Base-by-base conservation (phyloP, 495 filamentous ascomycete species). In the Hamigera avellanea region DNA sequence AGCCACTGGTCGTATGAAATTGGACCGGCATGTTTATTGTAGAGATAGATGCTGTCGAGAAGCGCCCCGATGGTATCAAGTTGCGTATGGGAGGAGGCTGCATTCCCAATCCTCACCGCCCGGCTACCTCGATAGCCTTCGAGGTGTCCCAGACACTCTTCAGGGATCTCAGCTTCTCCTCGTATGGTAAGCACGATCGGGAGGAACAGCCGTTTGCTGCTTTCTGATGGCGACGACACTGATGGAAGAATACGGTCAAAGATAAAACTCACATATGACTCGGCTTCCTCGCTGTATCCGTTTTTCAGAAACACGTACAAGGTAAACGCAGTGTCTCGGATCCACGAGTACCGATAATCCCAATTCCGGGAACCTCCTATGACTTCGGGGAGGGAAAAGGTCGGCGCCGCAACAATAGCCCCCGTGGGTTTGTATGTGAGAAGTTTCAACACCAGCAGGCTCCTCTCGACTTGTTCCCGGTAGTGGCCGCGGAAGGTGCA, bases 181-280 rank as follows among this genome's bases (percentile, higher is more conserved):
- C 71, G 65, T 43, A 85, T 83, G 10, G 76, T 81, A 43, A 83
- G 83, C 80, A 85, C 83, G 47, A 85, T 81, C n/a, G 80, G 80
- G 3, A 85, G 56, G n/a, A 73, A 58, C 0, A 54, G 57, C 7
- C 49, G 43, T 15, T 53, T 52, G 33, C 54, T 38, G 69, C 57
- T 42, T 66, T 47, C 26, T 67, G 59, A 44, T 38, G 1, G 52
- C 41, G 33, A n/a, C n/a, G n/a, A n/a, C n/a, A n/a, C n/a, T n/a
- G 57, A 47, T 8, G 57, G 59, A 37, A 70, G 60, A 36, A 83
- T 69, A 13, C 76, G 72, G 37, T 78, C 75, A 51, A 71, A 79
- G 45, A 85, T 82, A 54, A 83, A 85, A 30, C 66, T 64, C 66
- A 83, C 80, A 48, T 83, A 85, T 12, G 76, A 68, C 44, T 85